These are phyloP conservation scores for Phytophthora capsici DNA, from an alignment of 352 stramenopile species.

Conservation along the genomic window DNA sequence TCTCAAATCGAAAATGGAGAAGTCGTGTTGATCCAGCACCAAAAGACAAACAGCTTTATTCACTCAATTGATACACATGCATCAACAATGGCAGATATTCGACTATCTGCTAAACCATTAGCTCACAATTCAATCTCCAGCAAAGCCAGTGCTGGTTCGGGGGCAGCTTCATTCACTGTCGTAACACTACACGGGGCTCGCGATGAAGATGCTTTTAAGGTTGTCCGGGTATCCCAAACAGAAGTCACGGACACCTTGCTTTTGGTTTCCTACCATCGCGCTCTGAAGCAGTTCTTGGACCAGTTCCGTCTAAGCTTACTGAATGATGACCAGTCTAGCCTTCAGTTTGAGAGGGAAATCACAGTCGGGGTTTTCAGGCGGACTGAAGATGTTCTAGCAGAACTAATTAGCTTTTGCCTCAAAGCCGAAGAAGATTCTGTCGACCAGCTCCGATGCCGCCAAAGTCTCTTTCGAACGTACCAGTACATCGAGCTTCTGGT, in stretches of 20 bases:
- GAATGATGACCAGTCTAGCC: slow-evolving; percentile 11
- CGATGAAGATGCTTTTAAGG: slow-evolving; percentile 79
- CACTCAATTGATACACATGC: slow-evolving; percentile 74
- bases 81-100: slow-evolving; percentile 71
- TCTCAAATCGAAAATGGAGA: slow-evolving; percentile 55
- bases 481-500: slow-evolving; percentile 70
- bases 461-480: slow-evolving; percentile 64
- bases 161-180: slow-evolving; percentile 49
- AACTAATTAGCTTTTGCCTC: slow-evolving; percentile 57
- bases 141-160: slow-evolving; percentile 24
- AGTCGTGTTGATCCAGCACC: slow-evolving; percentile 68
- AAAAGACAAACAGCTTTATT: slow-evolving; percentile 54
- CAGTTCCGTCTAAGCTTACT: slow-evolving; percentile 36
- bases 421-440: slow-evolving; percentile 34
- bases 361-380: slow-evolving; percentile 44
- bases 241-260: slow-evolving; percentile 71
- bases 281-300: slow-evolving; percentile 43
- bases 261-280: slow-evolving; percentile 62
- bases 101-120: slow-evolving; percentile 61
- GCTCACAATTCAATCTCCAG: slow-evolving; percentile 29
- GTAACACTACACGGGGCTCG: slow-evolving; percentile 53
- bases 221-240: slow-evolving; percentile 47
- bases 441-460: slow-evolving; percentile 41
- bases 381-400: slow-evolving; percentile 48
- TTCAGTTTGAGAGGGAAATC: slow-evolving; percentile 43